Evolutionary conservation across 352 stramenopile genomes (phyloP), one percentile per base, ranked within the genome.

Genomic region (Thalassiosira mediterranea): DNA sequence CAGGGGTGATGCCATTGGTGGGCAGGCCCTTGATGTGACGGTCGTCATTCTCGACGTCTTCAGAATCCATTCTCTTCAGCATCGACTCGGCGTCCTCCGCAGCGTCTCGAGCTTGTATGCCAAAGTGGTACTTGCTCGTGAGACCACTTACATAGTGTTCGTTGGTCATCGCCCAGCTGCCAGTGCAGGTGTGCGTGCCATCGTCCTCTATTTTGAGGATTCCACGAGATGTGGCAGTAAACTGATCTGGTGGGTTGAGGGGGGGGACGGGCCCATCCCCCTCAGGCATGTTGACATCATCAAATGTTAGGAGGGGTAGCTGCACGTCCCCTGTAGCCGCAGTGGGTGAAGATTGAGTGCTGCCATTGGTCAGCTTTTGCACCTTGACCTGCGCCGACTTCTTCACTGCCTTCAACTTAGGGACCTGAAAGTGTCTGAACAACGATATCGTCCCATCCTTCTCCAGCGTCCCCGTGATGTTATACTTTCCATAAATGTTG

Each of bases 401-500:
- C 31, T 70, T 69, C 23, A 40, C 75, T 8, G 58, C 42, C 58
- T 89, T 89, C 13, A 77, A 40, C 63, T 87, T 88, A 7, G 46
- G 59, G 2, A 69, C 58, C 65, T 83, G 48, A 67, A 89, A 91
- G 54, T 89, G 71, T 19, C 82, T 66, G 65, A 87, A 90, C 15
- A 91, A 85, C 2, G 85, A 89, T 11, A 91, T 76, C 0, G 81
- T 51, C 60, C 81, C 76, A 42, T 90, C 86, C 10, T 74, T 63
- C 10, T 57, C 72, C 42, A 90, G 61, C 2, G 78, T 87, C 10
- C 86, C 86, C 3, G 76, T 84, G 49, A 91, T 90, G 42, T 23
- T 88, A 63, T 91, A 91, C 70, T 91, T 91, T 69, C 86, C 86
- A 70, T 78, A 91, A 7, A 71, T 57, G 63, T 91, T 91, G 23